Evolutionary conservation across 768 basidiomycete genomes (phyloP).

Genomic region (Austroboletus festivus): DNA sequence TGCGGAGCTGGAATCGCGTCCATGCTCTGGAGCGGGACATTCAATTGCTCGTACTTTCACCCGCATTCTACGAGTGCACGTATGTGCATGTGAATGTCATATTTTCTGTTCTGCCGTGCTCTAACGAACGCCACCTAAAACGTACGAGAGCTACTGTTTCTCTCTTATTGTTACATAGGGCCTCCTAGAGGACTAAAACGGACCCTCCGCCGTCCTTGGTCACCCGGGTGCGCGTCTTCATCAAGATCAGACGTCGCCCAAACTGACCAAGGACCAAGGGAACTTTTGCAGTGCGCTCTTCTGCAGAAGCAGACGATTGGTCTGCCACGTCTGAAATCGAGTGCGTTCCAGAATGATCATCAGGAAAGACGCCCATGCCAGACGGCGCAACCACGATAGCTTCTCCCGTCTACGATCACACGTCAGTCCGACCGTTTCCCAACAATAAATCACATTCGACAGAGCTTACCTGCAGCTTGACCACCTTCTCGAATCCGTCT

Average conservation of each 20-base stretch:
- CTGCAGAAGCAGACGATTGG: not conserved
- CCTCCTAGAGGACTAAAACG: too few species aligned
- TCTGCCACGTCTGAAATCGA: too few species aligned
- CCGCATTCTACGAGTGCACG: too few species aligned
- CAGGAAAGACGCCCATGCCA: constrained; percentile 46
- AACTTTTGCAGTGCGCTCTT: constrained; percentile 7
- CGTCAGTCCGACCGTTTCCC: not conserved
- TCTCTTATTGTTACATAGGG: too few species aligned
- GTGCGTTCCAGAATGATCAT: too few species aligned
- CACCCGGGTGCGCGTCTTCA: constrained; percentile 60
- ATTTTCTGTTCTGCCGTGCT: too few species aligned
- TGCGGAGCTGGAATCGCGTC: too few species aligned
- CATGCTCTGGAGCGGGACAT: too few species aligned
- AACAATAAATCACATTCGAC: not conserved
- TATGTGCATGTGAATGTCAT: too few species aligned
- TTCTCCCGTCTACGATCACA: constrained; percentile 56
- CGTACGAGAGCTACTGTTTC: too few species aligned
- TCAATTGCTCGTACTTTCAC: too few species aligned
- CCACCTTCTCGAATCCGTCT: constrained; percentile 65
- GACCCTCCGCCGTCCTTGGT: constrained; percentile 69
- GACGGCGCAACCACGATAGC: constrained; percentile 68
- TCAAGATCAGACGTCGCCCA: constrained; percentile 55
- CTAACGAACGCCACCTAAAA: too few species aligned
- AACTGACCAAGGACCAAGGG: constrained; percentile 36
- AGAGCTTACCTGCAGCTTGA: constrained; percentile 61